phyloP scores from a whole-genome alignment of 1,284 basidiomycete species.

The Boletus calvinii region DNA sequence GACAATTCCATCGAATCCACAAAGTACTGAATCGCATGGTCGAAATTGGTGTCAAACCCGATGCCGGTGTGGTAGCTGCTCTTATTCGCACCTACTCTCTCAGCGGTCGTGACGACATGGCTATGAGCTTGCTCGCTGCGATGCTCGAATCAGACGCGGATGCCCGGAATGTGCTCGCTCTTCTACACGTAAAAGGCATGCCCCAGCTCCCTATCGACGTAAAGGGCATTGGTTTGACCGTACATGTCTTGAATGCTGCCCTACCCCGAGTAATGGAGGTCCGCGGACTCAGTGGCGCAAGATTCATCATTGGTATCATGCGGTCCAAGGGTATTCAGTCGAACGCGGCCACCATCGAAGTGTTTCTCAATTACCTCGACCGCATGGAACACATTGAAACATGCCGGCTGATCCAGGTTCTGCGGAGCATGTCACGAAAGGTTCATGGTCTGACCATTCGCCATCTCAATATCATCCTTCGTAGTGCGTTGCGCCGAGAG shows the following conservation, averaged over 20 bases:
- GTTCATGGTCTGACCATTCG: slow-evolving; percentile 44
- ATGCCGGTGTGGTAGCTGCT: slow-evolving; percentile 47
- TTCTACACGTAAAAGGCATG: slow-evolving; percentile 23
- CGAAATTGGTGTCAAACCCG: slow-evolving; percentile 42
- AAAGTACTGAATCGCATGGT: slow-evolving; percentile 50
- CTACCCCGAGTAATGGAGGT: slow-evolving; percentile 47
- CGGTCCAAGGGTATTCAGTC: slow-evolving; percentile 44
- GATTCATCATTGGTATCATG: slow-evolving; percentile 54
- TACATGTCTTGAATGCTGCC: slow-evolving; percentile 58
- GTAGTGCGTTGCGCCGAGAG: slow-evolving; percentile 47
- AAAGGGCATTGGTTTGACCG: slow-evolving; percentile 41
- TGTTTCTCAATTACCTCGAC: slow-evolving; percentile 52
- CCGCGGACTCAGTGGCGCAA: slow-evolving; percentile 48
- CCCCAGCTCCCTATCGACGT: slow-evolving; percentile 33
- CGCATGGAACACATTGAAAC: slow-evolving; percentile 42
- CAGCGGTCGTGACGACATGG: slow-evolving; percentile 44
- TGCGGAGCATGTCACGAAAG: slow-evolving; percentile 43
- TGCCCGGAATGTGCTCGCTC: slow-evolving; percentile 25
- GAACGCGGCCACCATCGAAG: slow-evolving; percentile 52
- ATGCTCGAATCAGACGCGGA: slow-evolving; percentile 39
- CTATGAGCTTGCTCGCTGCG: slow-evolving; percentile 48
- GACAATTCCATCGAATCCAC: slow-evolving; percentile 47
- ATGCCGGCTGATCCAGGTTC: slow-evolving; percentile 44
- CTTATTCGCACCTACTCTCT: slow-evolving; percentile 56
- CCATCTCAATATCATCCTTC: slow-evolving; percentile 52